Evolutionary conservation across 2,329 filamentous ascomycete species (phyloP).

Genomic region (Colletotrichum sp.): DNA sequence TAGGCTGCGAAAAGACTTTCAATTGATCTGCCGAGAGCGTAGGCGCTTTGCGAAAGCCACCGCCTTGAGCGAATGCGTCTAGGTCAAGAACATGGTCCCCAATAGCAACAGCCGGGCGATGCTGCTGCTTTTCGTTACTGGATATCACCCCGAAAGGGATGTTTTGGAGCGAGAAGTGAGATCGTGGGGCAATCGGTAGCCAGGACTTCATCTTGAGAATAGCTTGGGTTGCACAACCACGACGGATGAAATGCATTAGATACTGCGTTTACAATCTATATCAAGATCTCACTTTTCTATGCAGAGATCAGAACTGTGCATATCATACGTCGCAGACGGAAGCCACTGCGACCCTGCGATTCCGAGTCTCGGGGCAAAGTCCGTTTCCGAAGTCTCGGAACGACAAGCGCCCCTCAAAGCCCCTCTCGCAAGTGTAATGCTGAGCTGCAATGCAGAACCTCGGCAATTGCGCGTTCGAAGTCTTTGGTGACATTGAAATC

Average conservation of each 20-base stretch:
- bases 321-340: not conserved
- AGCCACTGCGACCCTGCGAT: not conserved
- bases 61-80: slow-evolving; percentile 15
- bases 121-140: slow-evolving; percentile 54
- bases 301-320: not conserved
- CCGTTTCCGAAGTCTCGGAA: slow-evolving; percentile 3
- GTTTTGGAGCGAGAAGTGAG: slow-evolving; percentile 71
- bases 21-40: not conserved
- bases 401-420: not conserved
- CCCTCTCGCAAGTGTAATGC: not conserved
- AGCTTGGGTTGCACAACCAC: not conserved
- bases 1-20: slow-evolving; percentile 45
- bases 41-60: slow-evolving; percentile 10
- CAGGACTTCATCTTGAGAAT: slow-evolving; percentile 18
- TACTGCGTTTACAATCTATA: not conserved
- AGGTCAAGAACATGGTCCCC: slow-evolving; percentile 72
- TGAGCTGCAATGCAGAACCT: not conserved
- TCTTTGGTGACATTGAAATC: not conserved
- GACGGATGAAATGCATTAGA: not conserved
- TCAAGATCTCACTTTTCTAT: not conserved
- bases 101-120: slow-evolving; percentile 71
- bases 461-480: not conserved
- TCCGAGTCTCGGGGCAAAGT: not conserved
- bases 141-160: slow-evolving; percentile 80
- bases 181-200: slow-evolving; percentile 6